These are phyloP conservation scores for Calvatia gigantea DNA, from an alignment of 768 basidiomycete species.

Conservation along the genomic window DNA sequence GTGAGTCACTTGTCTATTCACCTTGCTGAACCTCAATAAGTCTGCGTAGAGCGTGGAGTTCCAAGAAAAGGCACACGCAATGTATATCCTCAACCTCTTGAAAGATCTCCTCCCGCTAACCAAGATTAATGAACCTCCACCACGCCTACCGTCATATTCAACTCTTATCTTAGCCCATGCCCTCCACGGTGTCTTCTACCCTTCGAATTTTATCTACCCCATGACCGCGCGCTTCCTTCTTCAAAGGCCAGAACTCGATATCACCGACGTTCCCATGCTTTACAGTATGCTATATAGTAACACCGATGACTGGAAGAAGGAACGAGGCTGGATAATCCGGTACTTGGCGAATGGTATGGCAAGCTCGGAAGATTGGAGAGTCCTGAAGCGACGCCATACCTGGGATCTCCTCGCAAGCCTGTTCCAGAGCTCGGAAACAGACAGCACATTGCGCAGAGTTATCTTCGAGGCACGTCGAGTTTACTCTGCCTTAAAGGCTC, in stretches of 20 bases:
- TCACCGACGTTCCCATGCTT: conserved; percentile 84
- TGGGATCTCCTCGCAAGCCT: conserved; percentile 86
- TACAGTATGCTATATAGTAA: conserved; percentile 84
- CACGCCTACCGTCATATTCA: conserved; percentile 70
- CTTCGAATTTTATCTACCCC: conserved; percentile 86
- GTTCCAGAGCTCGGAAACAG: conserved; percentile 63
- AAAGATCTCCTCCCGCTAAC: conserved; percentile 50
- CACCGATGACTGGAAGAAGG: conserved; percentile 80
- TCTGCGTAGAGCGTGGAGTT: conserved; percentile 52
- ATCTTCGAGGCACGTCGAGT: conserved; percentile 60
- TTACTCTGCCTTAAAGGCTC: background rate
- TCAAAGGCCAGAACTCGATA: conserved; percentile 81
- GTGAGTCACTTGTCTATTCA: conserved; percentile 34
- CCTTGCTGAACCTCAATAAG: background rate
- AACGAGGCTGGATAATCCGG: conserved; percentile 84
- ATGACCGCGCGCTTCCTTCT: conserved; percentile 84
- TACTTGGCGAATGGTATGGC: conserved; percentile 82
- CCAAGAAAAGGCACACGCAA: conserved; percentile 73
- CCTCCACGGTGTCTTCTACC: conserved; percentile 78
- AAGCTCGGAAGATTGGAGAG: conserved; percentile 74
- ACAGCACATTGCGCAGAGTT: conserved; percentile 46
- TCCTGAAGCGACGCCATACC: conserved; percentile 76
- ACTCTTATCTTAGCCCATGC: conserved; percentile 84
- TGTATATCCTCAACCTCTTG: conserved; percentile 66
- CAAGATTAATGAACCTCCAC: conserved; percentile 29